Evolutionary conservation across 441 rosid genomes (phyloP), one percentile per base, ranked within the genome.

Genomic region (Populus hybrid): DNA sequence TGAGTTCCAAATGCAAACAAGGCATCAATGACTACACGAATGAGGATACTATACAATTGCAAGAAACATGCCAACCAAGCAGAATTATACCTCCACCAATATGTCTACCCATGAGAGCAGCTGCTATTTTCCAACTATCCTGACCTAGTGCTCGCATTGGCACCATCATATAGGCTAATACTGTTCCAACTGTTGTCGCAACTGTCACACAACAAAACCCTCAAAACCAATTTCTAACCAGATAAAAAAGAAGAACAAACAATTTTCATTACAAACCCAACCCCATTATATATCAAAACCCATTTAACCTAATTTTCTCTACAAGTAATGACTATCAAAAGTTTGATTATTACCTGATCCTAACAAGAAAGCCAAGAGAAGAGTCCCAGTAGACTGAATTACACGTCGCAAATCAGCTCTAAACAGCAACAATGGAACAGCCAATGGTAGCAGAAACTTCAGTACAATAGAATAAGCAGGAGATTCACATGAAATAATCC

Each of bases 51-150:
- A 6, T 35, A 69, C 8, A 9, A 36, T 3, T n/a, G 66, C 23
- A 40, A 40, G 50, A 59, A 21, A 21, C 24, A 63, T 26, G 24
- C 20, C 11, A 61, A 36, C 21, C 23, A 14, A 8, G 34, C 32
- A 72, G 40, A 38, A 21, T 24, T 20, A 12, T 86, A 92, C 97
- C 94, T 91, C 99, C 97, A 59, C 99, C 97, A 53, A 93, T 95
- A 78, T 95, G 92, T 80, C 94, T 90, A 46, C 94, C 97, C 99
- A 92, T 93, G 64, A 95, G 97, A 46, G 98, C 98, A 81, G 98
- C 98, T n/a, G 94, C 98, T 75, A 95, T 90, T 86, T 91, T 92
- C 97, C 99, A 95, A 82, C 92, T 87, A 85, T 92, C 94, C 28
- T 83, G 85, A 73, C 98, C 99, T 79, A 92, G 94, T 63, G 97